Base-by-base conservation (phyloP, 2,329 filamentous ascomycete genomes). In the Pseudogymnoascus sp. region DNA sequence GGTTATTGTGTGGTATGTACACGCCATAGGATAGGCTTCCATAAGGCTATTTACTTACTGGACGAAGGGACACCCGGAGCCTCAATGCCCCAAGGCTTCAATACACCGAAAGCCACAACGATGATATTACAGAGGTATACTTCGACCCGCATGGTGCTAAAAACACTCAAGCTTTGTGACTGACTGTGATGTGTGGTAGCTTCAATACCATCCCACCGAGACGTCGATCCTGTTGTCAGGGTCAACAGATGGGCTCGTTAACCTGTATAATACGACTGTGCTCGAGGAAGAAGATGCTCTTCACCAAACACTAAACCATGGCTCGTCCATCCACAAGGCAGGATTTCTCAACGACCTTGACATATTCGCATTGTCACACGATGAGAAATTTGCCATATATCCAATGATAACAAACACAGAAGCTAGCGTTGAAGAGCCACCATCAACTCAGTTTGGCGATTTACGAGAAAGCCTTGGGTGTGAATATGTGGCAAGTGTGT, bases 241-340 rank as follows among this genome's bases (percentile, higher is more conserved):
- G 46, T 91, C 89, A 38, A 93, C 89, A 12, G 90, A 95, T 74
- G 89, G 89, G 6, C 82, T 93, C 1, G 82, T 93, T 69, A 92
- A 89, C 71, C 78, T 93, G 53, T 90, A 89, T 75, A 87, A 95
- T 76, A 88, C 84, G 16, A 80, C 81, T 59, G 81, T 90, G 64
- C 75, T 79, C 16, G 88, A 90, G 68, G 90, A 93, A 75, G 90
- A 93, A 71, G 90, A 93, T 56, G 86, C 90, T 0, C 78, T 92
- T 19, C 79, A 89, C 64, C 89, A 91, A 75, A 89, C 91, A 11
- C 86, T 93, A 73, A 93, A 93, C 74, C 89, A 90, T 71, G 82
- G 84, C 38, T 84, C 87, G 35, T 90, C 89, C 0, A 84, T 93
- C 66, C 89, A 91, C 73, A 88, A 85, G 68, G 86, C 89, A 12